Evolutionary conservation across 345 rosid species (phyloP).

Genomic region (Bruguiera gymnorhiza): DNA sequence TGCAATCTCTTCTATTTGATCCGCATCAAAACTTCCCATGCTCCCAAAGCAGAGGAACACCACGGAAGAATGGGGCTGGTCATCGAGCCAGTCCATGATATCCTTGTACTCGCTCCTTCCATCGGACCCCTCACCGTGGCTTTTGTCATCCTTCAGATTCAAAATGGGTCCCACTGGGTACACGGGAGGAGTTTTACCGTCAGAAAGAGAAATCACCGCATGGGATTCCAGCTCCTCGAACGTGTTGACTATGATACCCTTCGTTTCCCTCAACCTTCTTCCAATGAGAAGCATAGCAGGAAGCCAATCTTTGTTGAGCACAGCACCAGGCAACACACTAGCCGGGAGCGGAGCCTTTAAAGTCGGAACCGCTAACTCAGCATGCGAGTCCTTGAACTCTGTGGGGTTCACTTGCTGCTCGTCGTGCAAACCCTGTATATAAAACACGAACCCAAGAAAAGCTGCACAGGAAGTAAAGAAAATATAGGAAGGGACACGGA

Average conservation of each 20-base stretch:
- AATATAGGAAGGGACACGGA: constrained; percentile 20
- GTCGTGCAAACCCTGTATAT: constrained; percentile 6
- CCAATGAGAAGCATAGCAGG: neutral
- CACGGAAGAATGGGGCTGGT: constrained; percentile 10
- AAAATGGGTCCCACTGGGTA: constrained; percentile 8
- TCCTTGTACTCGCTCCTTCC: neutral
- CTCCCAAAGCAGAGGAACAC: constrained; percentile 21
- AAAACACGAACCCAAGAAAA: constrained; percentile 7
- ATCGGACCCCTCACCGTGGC: neutral
- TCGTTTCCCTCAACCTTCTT: neutral
- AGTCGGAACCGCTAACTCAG: constrained; percentile 5
- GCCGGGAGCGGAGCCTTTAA: neutral
- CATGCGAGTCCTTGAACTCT: constrained; percentile 10
- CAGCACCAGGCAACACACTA: neutral
- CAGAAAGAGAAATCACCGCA: neutral
- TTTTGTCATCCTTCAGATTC: neutral
- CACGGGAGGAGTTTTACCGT: neutral
- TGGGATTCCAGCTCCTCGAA: constrained; percentile 4
- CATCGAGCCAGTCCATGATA: constrained; percentile 18
- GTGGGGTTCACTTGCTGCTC: neutral
- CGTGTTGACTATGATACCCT: constrained; percentile 11
- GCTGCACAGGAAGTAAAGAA: constrained; percentile 17
- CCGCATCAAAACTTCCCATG: constrained; percentile 11
- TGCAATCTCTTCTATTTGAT: constrained; percentile 16
- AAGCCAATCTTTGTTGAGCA: neutral